phyloP scores from a whole-genome alignment of 257 asterid species.

The Forsythia suspensa region DNA sequence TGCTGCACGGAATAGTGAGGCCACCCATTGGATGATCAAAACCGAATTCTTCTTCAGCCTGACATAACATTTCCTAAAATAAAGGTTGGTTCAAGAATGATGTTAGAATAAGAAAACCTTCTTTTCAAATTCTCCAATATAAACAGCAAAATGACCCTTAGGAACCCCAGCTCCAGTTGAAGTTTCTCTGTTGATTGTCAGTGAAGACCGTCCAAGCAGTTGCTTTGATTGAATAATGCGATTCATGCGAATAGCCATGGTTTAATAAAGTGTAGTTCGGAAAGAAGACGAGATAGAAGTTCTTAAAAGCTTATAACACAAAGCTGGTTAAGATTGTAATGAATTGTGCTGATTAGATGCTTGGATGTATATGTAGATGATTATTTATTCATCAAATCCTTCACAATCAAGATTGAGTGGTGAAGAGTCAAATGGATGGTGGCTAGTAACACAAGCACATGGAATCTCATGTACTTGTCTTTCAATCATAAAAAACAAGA shows the following conservation, averaged over 20 bases:
- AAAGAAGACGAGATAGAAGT: neutral
- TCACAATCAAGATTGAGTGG: neutral
- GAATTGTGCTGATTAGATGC: neutral
- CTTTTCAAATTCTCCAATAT: conserved; percentile 13
- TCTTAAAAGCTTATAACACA: neutral
- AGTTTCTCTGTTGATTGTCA: conserved; percentile 10
- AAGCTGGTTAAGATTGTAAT: neutral
- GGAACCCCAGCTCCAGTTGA: conserved; percentile 8
- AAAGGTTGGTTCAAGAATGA: no score
- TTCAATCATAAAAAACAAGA: neutral
- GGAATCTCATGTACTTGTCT: conserved; percentile 27
- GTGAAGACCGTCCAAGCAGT: conserved; percentile 13
- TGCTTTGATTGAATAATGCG: no score
- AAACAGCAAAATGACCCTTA: conserved; percentile 17
- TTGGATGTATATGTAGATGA: neutral
- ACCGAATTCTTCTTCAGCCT: no score
- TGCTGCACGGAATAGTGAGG: no score
- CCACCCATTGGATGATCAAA: no score
- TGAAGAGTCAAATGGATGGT: neutral
- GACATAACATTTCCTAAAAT: no score
- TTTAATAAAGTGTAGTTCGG: neutral
- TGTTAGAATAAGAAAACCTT: neutral
- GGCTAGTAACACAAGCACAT: conserved; percentile 13
- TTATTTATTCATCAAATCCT: neutral
- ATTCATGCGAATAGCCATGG: conserved; percentile 16